phyloP scores from a whole-genome alignment of 306 rosid species.

The Fragaria iinumae region DNA sequence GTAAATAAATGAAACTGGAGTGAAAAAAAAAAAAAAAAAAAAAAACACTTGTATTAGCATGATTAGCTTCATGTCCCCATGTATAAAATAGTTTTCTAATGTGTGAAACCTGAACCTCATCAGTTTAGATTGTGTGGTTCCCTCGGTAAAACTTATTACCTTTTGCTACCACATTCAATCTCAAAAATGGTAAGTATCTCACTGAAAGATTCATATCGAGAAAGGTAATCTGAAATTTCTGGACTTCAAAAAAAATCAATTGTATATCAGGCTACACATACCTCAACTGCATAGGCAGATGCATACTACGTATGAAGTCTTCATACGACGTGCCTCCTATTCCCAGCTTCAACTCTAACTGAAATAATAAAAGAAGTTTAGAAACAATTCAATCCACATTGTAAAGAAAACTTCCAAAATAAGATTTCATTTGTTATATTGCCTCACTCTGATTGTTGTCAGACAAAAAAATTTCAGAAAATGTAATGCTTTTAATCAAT shows the following conservation, averaged over 20 bases:
- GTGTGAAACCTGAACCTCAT: not conserved
- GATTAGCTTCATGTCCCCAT: not conserved
- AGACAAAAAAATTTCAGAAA: not conserved
- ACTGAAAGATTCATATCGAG: not conserved
- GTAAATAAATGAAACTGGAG: slow-evolving; percentile 9
- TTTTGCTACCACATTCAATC: not conserved
- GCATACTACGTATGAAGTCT: slow-evolving; percentile 46
- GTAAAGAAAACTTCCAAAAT: not conserved
- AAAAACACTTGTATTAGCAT: not conserved
- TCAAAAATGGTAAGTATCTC: not conserved
- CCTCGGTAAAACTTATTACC: not conserved
- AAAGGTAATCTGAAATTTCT: not conserved
- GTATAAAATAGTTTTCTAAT: not conserved
- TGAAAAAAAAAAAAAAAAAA: not conserved
- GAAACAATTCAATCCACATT: slow-evolving; percentile 12
- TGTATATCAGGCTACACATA: slow-evolving; percentile 22
- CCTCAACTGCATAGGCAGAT: slow-evolving; percentile 98
- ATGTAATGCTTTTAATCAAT: not conserved
- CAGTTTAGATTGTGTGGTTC: not conserved
- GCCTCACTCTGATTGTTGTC: not conserved
- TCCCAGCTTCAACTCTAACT: slow-evolving; percentile 97
- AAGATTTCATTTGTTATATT: not conserved
- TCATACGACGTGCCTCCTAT: slow-evolving; percentile 27
- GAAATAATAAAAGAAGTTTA: slow-evolving; percentile 26
- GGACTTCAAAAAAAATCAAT: too few species aligned